phyloP scores from a whole-genome alignment of 345 rosid genomes.

The Citrus australasica region DNA sequence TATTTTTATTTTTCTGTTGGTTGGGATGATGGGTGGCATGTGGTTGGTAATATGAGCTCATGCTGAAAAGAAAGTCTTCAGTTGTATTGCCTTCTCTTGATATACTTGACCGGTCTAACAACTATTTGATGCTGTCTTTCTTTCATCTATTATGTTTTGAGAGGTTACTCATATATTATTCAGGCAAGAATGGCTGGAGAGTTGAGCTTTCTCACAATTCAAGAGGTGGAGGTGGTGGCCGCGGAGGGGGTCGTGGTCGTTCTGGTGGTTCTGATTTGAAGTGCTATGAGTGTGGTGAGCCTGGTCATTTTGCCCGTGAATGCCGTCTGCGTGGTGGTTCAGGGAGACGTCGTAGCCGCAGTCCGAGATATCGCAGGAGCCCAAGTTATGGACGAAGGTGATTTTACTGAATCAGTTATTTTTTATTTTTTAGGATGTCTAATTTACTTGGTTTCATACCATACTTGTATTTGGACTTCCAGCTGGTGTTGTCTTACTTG shows the following conservation, averaged over 20 bases:
- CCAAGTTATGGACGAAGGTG: conserved; percentile 87
- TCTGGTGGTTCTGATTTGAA: conserved; percentile 85
- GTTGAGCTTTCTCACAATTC: conserved; percentile 88
- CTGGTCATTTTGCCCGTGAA: conserved; percentile 94
- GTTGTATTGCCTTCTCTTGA: background rate
- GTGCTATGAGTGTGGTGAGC: conserved; percentile 89
- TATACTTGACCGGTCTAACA: background rate
- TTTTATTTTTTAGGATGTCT: background rate
- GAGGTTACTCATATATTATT: background rate
- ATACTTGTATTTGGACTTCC: background rate
- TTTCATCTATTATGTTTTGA: background rate
- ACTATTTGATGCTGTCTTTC: background rate
- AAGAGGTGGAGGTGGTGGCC: conserved; percentile 57
- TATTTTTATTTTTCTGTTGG: background rate
- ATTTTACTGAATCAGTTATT: background rate
- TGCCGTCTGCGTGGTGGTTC: conserved; percentile 70
- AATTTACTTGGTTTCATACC: background rate
- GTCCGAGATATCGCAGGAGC: conserved; percentile 80
- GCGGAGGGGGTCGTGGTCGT: conserved; percentile 68
- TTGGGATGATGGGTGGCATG: background rate
- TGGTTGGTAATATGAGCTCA: background rate
- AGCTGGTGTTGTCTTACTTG: background rate
- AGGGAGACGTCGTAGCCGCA: conserved; percentile 77
- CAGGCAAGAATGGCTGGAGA: conserved; percentile 92
- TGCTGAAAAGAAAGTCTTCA: background rate